Evolutionary conservation across 495 filamentous ascomycete genomes (phyloP), one percentile per base, ranked within the genome.

Genomic region (Trichoderma reesei): DNA sequence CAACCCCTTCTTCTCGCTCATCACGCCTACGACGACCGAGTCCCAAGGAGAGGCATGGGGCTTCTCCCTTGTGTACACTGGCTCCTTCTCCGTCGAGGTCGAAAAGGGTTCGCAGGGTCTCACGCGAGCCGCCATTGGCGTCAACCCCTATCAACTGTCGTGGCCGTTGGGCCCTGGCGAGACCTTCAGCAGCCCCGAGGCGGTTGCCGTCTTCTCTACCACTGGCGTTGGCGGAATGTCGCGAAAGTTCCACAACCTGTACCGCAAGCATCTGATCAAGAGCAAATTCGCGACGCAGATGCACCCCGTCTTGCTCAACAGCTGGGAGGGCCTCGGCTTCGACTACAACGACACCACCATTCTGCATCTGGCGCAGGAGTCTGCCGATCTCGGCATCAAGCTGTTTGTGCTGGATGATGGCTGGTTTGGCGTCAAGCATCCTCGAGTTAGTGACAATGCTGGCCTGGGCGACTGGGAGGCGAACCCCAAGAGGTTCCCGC

Each of bases 381-480:
- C 82, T 0, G 81, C 82, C 0, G 78, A 72, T 1, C 72, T 84
- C 7, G 82, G 82, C 4, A 74, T 78, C 36, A 78, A 74, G 36
- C 72, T 84, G 0, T 82, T 85, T 51, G 82, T 84, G 36, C 75
- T 82, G 64, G 82, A 85, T 48, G 82, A 85, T 67, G 82, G 82
- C 37, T 85, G 82, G 81, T 85, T 85, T 48, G 82, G 82, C 37
- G 34, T 18, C 36, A 72, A 83, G 42, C 82, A 83, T 63, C 80
- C 82, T 0, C 80, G 82, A 16, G 67, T 69, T 8, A 75, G 75
- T 34, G 81, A 84, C 65, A 73, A 70, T 3, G 69, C 75, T 6
- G 82, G 82, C 5, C 74, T 85, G 3, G 82, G 82, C 4, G 82
- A 85, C 72, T 84, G 82, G 82, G 71, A 69, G 0, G 78, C 80